Percentiles rank a stretch among this genome's conserved stretches.
These are phyloP conservation scores for Citrus mangshanensis DNA, from an alignment of 345 rosid genomes.

Conservation along the genomic window DNA sequence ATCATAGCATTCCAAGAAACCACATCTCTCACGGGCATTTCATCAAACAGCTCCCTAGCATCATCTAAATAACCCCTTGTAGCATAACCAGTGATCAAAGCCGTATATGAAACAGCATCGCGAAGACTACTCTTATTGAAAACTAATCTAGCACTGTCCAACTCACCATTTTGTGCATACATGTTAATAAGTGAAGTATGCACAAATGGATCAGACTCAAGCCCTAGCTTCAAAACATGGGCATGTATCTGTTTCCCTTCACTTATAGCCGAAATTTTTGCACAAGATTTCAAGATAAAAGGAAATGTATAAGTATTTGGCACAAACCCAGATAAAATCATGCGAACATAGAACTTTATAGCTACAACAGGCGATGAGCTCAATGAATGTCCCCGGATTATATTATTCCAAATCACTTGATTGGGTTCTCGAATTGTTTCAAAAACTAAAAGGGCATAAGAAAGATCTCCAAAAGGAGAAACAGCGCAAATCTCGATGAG, in stretches of 20 bases:
- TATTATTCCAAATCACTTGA: conserved; percentile 56
- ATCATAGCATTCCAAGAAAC: conserved; percentile 63
- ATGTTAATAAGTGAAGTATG: conserved; percentile 63
- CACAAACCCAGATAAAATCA: conserved; percentile 44
- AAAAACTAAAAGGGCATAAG: conserved; percentile 53
- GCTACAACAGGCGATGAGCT: conserved; percentile 45
- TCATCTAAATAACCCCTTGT: conserved; percentile 31
- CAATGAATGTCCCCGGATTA: conserved; percentile 54
- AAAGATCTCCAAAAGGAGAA: conserved; percentile 56
- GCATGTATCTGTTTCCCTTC: conserved; percentile 65
- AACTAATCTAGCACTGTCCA: conserved; percentile 42
- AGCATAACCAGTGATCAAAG: conserved; percentile 48
- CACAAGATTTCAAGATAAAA: conserved; percentile 58
- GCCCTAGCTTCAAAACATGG: conserved; percentile 55
- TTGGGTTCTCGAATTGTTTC: conserved; percentile 55
- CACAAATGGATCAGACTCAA: conserved; percentile 47
- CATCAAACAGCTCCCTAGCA: conserved; percentile 55
- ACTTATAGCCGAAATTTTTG: conserved; percentile 27
- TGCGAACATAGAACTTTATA: conserved; percentile 35
- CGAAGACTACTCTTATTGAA: conserved; percentile 50
- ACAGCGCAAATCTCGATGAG: conserved; percentile 57
- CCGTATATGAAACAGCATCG: conserved; percentile 62
- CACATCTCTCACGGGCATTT: conserved; percentile 49
- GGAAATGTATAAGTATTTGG: conserved; percentile 67
- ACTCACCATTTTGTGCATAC: conserved; percentile 47